Evolutionary conservation across 208 protist species (phyloP).

Genomic region (Trypanosoma vivax): DNA sequence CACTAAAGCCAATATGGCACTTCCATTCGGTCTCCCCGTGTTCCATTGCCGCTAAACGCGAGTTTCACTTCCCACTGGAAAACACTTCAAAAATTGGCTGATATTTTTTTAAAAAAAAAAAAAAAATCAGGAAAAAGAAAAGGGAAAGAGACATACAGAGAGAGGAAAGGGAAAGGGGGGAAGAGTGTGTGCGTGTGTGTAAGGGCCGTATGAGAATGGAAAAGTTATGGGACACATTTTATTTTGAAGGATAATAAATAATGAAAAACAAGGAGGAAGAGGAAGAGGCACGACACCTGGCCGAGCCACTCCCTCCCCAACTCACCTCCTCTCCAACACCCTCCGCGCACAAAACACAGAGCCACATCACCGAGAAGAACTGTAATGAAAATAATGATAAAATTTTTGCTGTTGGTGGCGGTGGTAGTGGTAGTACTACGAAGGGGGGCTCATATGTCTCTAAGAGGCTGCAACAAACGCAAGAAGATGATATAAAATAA

Average conservation of each 20-base stretch:
- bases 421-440: too few relatives aligned
- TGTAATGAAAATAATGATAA: too few relatives aligned
- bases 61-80: too few relatives aligned
- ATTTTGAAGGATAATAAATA: conserved; percentile 4
- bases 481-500: background rate
- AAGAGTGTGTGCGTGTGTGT: background rate
- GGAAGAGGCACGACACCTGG: background rate
- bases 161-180: conserved; percentile 4
- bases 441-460: background rate
- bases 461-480: background rate
- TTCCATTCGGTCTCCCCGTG: too few relatives aligned
- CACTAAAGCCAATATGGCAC: conserved; percentile 13
- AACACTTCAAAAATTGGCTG: too few relatives aligned
- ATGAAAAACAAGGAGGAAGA: background rate
- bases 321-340: background rate
- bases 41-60: too few relatives aligned
- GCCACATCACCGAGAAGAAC: too few relatives aligned
- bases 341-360: background rate
- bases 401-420: background rate
- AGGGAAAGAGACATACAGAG: conserved; percentile 2
- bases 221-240: background rate
- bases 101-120: too few relatives aligned
- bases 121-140: too few relatives aligned
- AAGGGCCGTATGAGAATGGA: background rate
- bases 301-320: background rate